Base-by-base conservation (phyloP, 1,139 yeast genomes). In the Oligophagozyma castellii region DNA sequence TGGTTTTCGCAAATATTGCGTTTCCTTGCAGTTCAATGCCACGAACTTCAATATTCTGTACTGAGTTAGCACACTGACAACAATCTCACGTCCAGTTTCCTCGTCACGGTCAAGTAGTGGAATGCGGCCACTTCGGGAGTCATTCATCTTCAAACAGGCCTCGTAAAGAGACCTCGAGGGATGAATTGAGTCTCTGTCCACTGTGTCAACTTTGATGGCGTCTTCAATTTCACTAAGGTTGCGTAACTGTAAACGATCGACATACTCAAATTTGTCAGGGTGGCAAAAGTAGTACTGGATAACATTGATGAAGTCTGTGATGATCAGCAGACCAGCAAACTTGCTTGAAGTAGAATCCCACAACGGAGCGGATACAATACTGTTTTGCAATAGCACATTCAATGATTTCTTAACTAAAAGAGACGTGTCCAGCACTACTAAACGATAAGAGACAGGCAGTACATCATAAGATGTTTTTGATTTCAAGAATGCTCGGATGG, bases 381-480 rank as follows among this genome's bases (percentile, higher is more conserved):
- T 81, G 53, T 92, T 92, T 51, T 92, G 98, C 31, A 89, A 63
- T 39, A 92, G 61, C 23, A 92, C 86, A 39, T 84, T 84, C 48
- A 92, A 65, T 6, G 95, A 81, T 49, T 89, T 83, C 56, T 89
- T 89, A 26, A 92, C 94, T 35, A 84, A 61, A 30, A 92, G 61
- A 5, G 95, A 73, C 2, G 96, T 86, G 53, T 92, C 99, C 44
- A 92, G 70, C 26, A 92, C 98, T 34, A 92, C 80, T 44, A 92
- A 66, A 42, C 96, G 67, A 54, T 89, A 92, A 27, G 93, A 78
- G 26, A 92, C 98, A 1, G 99, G 98, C 29, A 92, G 65, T 18
- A 92, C 98, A 49, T 92, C 99, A 53, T 89, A 92, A 1, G 95
- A 81, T 0, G 95, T 89, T 52, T 89, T 86, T 32, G 93, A 75